Conservation (phyloP, 2,329 filamentous ascomycete species). For the Nemania sp. region DNA sequence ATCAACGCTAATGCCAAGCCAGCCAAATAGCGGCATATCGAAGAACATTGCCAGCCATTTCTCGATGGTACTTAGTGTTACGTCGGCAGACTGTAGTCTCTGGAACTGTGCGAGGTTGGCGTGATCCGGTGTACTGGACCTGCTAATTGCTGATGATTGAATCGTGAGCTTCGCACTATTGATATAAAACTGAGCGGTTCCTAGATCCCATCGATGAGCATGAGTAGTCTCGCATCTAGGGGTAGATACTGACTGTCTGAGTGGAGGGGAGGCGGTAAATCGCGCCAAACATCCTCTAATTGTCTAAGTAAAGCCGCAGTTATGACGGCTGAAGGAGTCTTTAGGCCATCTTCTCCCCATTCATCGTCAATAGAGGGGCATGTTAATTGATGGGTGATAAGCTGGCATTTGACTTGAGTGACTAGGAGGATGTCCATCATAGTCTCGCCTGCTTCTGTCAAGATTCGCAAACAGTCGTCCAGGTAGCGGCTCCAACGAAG, state of each 20-base stretch:
- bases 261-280: background rate
- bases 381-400: conserved; percentile 4
- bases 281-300: background rate
- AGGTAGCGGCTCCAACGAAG: conserved; percentile 9
- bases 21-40: background rate
- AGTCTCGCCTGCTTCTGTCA: background rate
- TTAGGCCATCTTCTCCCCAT: background rate
- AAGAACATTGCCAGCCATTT: background rate
- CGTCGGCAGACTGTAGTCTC: background rate
- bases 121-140: background rate
- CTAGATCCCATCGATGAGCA: background rate
- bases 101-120: background rate
- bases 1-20: background rate
- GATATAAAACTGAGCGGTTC: conserved; percentile 2
- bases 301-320: background rate
- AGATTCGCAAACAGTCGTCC: conserved; percentile 1
- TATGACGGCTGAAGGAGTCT: background rate
- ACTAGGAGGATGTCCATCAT: background rate
- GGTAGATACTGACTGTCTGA: background rate
- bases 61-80: background rate
- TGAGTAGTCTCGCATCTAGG: background rate
- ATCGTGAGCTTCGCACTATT: conserved; percentile 3
- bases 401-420: conserved; percentile 5
- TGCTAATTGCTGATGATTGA: background rate
- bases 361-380: background rate